These are phyloP conservation scores for Protomyces inundatus DNA, from an alignment of 1,139 yeast species.

Conservation along the genomic window DNA sequence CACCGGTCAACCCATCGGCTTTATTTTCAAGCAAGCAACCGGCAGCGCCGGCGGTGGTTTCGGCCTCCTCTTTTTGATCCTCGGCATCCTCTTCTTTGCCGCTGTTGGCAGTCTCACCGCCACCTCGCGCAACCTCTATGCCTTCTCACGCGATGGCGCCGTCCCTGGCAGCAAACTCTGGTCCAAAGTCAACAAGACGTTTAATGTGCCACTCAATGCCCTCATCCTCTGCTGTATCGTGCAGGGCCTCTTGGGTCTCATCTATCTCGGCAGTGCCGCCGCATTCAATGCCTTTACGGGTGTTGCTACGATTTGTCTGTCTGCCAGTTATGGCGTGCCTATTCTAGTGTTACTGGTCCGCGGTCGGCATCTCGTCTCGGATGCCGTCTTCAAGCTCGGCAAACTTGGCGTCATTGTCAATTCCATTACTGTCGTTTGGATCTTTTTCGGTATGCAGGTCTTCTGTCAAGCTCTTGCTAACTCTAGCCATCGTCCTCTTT, in stretches of 20 bases:
- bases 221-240: slow-evolving; percentile 13
- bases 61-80: slow-evolving; percentile 57
- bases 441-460: not conserved
- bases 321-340: slow-evolving; percentile 74
- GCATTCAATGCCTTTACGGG: slow-evolving; percentile 61
- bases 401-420: slow-evolving; percentile 11
- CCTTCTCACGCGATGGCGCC: slow-evolving; percentile 85
- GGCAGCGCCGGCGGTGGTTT: slow-evolving; percentile 53
- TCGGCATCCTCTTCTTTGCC: slow-evolving; percentile 63
- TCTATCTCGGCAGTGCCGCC: slow-evolving; percentile 53
- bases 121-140: slow-evolving; percentile 78
- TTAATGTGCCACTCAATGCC: slow-evolving; percentile 23
- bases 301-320: slow-evolving; percentile 57
- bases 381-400: slow-evolving; percentile 22
- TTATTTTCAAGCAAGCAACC: slow-evolving; percentile 65
- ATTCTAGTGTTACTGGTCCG: slow-evolving; percentile 58
- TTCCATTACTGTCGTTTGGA: slow-evolving; percentile 19
- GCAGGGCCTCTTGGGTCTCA: slow-evolving; percentile 43
- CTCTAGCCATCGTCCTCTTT: slow-evolving; percentile 18
- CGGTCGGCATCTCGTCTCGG: slow-evolving; percentile 42
- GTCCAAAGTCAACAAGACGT: slow-evolving; percentile 16
- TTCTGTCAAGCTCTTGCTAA: too few species aligned
- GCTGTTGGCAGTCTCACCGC: slow-evolving; percentile 68
- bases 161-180: slow-evolving; percentile 53
- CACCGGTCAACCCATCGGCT: slow-evolving; percentile 50